Percentiles rank a stretch among this genome's conserved stretches.
These are phyloP conservation scores for Cubamyces sp. DNA, from an alignment of 768 basidiomycete genomes.

Conservation along the genomic window DNA sequence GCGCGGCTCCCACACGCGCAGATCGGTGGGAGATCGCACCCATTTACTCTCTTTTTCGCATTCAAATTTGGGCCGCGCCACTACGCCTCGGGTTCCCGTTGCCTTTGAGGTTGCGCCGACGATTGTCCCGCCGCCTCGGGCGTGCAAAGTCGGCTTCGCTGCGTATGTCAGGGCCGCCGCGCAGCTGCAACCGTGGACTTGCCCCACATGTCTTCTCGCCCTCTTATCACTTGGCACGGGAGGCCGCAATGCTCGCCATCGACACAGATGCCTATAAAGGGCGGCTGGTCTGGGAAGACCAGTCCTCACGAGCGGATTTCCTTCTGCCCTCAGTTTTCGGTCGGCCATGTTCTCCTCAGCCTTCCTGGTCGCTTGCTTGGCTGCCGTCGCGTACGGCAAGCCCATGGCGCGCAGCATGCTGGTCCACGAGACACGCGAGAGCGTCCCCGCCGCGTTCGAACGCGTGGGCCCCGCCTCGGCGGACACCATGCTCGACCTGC, in stretches of 20 bases:
- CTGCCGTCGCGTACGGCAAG: conserved; percentile 28
- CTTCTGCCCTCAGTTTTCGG: not conserved
- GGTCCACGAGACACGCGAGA: conserved; percentile 37
- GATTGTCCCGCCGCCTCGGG: conserved; percentile 8
- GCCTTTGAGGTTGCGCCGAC: conserved; percentile 13
- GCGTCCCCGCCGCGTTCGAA: conserved; percentile 36
- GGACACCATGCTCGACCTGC: conserved; percentile 40
- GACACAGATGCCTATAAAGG: conserved; percentile 1
- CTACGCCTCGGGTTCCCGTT: not conserved
- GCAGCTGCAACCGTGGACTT: conserved; percentile 11
- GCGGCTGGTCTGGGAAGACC: not conserved
- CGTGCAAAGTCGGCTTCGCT: conserved; percentile 4
- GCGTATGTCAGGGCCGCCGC: conserved; percentile 6
- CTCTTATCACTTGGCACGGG: conserved; percentile 17
- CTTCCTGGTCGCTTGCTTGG: conserved; percentile 29
- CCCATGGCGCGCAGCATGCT: conserved; percentile 31
- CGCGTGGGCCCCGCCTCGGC: conserved; percentile 35
- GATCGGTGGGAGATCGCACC: conserved; percentile 6
- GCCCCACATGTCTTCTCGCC: conserved; percentile 3
- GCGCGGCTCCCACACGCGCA: conserved; percentile 15
- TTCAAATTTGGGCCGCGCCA: conserved; percentile 4
- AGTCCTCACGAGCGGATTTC: conserved; percentile 7
- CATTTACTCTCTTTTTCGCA: conserved; percentile 8
- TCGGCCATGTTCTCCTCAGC: conserved; percentile 28
- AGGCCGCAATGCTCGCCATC: not conserved